Evolutionary conservation across 2,329 filamentous ascomycete species (phyloP), one percentile per base, ranked within the genome.

Genomic region (Calonectria pseudoreteaudii): DNA sequence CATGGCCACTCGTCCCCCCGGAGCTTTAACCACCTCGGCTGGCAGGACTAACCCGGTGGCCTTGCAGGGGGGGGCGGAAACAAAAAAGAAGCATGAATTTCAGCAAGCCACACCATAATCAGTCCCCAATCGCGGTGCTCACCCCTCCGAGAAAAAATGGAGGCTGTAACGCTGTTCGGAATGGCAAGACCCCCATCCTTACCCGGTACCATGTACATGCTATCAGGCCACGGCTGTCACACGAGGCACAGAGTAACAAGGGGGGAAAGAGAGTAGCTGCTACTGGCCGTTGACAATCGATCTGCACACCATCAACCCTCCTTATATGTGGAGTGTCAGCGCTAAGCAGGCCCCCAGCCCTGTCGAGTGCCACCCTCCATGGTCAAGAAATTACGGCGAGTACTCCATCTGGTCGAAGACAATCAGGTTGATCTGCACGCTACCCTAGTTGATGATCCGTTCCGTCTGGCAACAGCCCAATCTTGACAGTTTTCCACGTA

Each of bases 21-120:
- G 56, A 20, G 38, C 6, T 23, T 23, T 41, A 28, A 38, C 56
- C 56, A 36, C 36, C 18, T 62, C 56, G 38, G 56, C 34, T 36
- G 30, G 20, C 23, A 14, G 18, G 26, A 26, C 56, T 38, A n/a
- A 28, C 13, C 26, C 2, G 14, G 44, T 47, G 14, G 34, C 56
- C 56, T 41, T 41, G 56, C 34, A 62, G 28, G 23, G 23, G 14
- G 38, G 6, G 26, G 5, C 23, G 23, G 23, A 34, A 20, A 34
- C 34, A 14, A 30, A 62, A 62, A 62, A 62, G 34, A 62, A 62
- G 56, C 56, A 62, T 62, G 56, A 62, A 62, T 62, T 18, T 62
- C 13, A 26, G 34, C 56, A 62, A 62, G 56, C 34, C 56, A 62
- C 56, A 62, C 56, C 56, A 41, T 62, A 26, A 62, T 41, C 38